Evolutionary conservation across 164 flowering plant species (phyloP).

Genomic region (Santalum album): DNA sequence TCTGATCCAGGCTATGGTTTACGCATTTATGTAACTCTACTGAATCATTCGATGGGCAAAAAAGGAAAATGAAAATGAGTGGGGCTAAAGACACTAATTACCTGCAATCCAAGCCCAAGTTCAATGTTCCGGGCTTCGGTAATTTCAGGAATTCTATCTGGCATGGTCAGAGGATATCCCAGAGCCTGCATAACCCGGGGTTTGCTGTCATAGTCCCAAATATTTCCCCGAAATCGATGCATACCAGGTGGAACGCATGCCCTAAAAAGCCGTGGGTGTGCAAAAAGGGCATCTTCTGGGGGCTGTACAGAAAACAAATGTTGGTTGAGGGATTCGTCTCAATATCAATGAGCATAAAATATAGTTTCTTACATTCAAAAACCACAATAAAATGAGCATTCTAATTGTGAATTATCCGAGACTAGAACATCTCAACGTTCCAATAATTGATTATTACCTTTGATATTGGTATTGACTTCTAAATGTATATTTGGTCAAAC

Average conservation of each 20-base stretch:
- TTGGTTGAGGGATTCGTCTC: background rate
- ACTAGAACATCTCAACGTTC: too few relatives aligned
- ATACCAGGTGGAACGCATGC: conserved; percentile 98
- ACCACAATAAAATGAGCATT: too few relatives aligned
- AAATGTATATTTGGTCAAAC: too few relatives aligned
- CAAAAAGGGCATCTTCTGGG: conserved; percentile 88
- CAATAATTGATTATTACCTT: too few relatives aligned
- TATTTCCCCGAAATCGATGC: conserved; percentile 91
- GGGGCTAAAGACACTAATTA: conserved; percentile 10
- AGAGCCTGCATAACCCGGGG: conserved; percentile 78
- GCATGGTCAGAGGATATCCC: conserved; percentile 70
- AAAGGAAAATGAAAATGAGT: background rate
- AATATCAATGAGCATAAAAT: background rate
- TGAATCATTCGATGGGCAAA: background rate
- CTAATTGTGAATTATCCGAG: too few relatives aligned
- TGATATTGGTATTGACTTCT: too few relatives aligned
- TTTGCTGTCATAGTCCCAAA: conserved; percentile 89
- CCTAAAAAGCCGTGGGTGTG: conserved; percentile 88
- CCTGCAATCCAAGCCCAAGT: conserved; percentile 97
- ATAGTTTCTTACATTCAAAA: too few relatives aligned
- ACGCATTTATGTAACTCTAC: too few relatives aligned
- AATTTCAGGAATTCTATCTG: conserved; percentile 79
- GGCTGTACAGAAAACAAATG: conserved; percentile 36
- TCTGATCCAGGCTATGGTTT: too few relatives aligned
- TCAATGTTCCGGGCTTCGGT: conserved; percentile 91